A percentile compares a stretch with the other conserved stretches of the same genome.
phyloP scores from a whole-genome alignment of 257 asterid species.

The Haberlea rhodopensis region DNA sequence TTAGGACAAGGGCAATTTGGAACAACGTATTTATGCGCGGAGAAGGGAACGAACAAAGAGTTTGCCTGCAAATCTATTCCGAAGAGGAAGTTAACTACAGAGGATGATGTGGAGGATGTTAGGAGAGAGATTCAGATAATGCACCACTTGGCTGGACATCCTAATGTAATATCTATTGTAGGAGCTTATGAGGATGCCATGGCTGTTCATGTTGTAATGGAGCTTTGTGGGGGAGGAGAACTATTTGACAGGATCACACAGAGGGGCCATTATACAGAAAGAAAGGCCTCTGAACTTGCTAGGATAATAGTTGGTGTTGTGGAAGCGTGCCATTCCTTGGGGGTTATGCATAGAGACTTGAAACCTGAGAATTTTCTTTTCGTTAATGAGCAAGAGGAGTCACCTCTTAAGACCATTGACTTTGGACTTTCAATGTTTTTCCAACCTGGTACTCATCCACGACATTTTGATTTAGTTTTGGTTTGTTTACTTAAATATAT shows the following conservation, averaged over 20 bases:
- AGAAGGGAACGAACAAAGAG: constrained; percentile 52
- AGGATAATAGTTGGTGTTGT: constrained; percentile 73
- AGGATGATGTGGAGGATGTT: constrained; percentile 90
- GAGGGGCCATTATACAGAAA: constrained; percentile 80
- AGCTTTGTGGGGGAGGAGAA: constrained; percentile 88
- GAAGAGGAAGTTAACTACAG: constrained; percentile 62
- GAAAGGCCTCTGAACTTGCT: constrained; percentile 75
- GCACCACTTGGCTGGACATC: constrained; percentile 86
- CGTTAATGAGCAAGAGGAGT: constrained; percentile 65
- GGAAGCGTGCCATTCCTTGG: constrained; percentile 79
- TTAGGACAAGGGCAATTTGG: constrained; percentile 91
- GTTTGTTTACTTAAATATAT: not conserved
- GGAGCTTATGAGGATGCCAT: constrained; percentile 88
- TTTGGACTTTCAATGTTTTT: constrained; percentile 84
- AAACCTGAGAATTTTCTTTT: constrained; percentile 91
- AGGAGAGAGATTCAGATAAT: constrained; percentile 86
- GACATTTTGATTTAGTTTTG: constrained; percentile 9
- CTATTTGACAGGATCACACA: constrained; percentile 84
- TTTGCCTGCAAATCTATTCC: constrained; percentile 85
- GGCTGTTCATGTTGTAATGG: constrained; percentile 89
- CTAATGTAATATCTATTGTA: constrained; percentile 65
- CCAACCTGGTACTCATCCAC: constrained; percentile 62
- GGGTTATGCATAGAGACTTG: constrained; percentile 92
- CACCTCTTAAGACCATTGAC: constrained; percentile 78
- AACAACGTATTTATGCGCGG: constrained; percentile 62